phyloP scores from a whole-genome alignment of 495 filamentous ascomycete genomes.

The Bryoglossum gracile region DNA sequence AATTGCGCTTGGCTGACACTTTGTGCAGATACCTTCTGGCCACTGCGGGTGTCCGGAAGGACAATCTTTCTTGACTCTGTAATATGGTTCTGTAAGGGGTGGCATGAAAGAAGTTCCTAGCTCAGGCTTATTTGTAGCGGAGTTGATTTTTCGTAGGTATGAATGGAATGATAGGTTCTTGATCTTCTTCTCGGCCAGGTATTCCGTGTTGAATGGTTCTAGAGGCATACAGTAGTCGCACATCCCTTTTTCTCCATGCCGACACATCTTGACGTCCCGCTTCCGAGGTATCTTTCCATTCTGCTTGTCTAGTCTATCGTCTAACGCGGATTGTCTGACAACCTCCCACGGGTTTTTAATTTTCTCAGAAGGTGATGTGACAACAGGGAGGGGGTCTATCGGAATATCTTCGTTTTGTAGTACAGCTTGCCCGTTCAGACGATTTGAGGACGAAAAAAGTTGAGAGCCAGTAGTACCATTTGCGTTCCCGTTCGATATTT shows the following conservation, averaged over 20 bases:
- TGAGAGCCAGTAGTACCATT: constrained; percentile 19
- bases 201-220: constrained; percentile 83
- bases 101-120: constrained; percentile 90
- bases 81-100: constrained; percentile 88
- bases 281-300: constrained; percentile 87
- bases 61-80: constrained; percentile 79
- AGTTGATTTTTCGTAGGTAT: constrained; percentile 88
- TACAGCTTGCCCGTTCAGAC: constrained; percentile 74
- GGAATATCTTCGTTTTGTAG: constrained; percentile 59
- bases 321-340: constrained; percentile 77
- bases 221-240: constrained; percentile 99
- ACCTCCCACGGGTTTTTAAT: constrained; percentile 92
- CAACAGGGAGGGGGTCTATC: constrained; percentile 49
- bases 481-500: constrained; percentile 43
- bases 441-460: constrained; percentile 40
- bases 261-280: constrained; percentile 81
- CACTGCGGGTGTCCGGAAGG: constrained; percentile 88
- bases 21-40: constrained; percentile 98
- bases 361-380: constrained; percentile 49
- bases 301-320: constrained; percentile 76
- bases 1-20: constrained; percentile 97
- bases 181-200: constrained; percentile 92
- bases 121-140: constrained; percentile 92
- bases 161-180: constrained; percentile 97
- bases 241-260: constrained; percentile 94